Evolutionary conservation across 1,284 basidiomycete species (phyloP), one percentile per base, ranked within the genome.

Genomic region (Ustilago curta): DNA sequence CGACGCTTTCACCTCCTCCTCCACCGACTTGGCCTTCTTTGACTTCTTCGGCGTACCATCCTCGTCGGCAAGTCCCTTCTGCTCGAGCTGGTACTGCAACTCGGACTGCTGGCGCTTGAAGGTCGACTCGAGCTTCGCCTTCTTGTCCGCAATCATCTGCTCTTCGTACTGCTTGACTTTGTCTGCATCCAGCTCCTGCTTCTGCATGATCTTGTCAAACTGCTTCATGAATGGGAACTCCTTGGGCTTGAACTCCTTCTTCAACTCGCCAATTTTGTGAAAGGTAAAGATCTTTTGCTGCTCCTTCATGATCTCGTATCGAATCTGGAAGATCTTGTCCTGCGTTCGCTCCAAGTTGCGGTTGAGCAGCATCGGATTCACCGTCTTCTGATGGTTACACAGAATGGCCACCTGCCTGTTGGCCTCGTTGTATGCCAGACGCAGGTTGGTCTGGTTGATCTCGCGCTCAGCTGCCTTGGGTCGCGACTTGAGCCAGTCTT

Each of bases 141-240:
- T 91, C 57, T 86, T 85, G 53, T 78, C 79, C 14, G 63, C 44
- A 50, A 85, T 83, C 78, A 92, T 83, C 16, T 89, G 87, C 37
- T 92, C 91, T 86, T 99, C 97, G 82, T 96, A 91, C 73, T 90
- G 88, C 52, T 87, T 90, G 68, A 98, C 90, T 87, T 91, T 96
- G 7, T 97, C 94, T 27, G 95, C 93, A 69, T 98, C 95, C 47
- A 99, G 85, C 83, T 97, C 95, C 2, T 93, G 95, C 85, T 97
- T 95, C 63, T 92, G 90, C 9, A 92, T 91, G 45, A 82, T 76
- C 68, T 78, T 73, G 60, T 80, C 75, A 59, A 80, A 82, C 51
- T 81, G 70, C 65, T 81, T 80, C 19, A 87, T 87, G 76, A 93
- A 93, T 18, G 87, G 85, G 66, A 90, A 89, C 77, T 90, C 89